Conservation (phyloP, 2,329 filamentous ascomycete species). For the Rasamsonia emersonii region DNA sequence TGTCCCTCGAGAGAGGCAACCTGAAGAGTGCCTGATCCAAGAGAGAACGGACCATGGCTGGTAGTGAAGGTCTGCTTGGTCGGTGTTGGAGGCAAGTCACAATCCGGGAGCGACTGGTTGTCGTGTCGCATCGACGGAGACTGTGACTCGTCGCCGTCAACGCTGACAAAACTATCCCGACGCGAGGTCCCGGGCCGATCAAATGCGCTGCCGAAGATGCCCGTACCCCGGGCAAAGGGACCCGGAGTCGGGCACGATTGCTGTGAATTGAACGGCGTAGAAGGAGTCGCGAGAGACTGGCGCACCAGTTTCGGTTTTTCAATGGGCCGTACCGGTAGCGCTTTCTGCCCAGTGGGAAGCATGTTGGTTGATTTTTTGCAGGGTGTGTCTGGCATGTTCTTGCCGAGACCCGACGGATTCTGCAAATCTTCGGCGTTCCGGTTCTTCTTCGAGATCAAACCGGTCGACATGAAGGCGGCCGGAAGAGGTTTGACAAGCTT, state of each 20-base stretch:
- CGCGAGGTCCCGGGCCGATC: slow-evolving; percentile 42
- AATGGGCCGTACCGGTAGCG: slow-evolving; percentile 50
- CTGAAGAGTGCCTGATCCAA: neutral
- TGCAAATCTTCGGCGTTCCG: slow-evolving; percentile 63
- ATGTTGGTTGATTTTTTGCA: slow-evolving; percentile 76
- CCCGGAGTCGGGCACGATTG: slow-evolving; percentile 54
- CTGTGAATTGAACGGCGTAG: slow-evolving; percentile 67
- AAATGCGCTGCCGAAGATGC: slow-evolving; percentile 53
- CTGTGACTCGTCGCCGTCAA: slow-evolving; percentile 67
- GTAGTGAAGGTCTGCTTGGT: slow-evolving; percentile 54
- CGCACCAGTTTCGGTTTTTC: slow-evolving; percentile 55
- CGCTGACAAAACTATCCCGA: slow-evolving; percentile 66
- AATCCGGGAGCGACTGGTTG: slow-evolving; percentile 52
- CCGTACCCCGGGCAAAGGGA: slow-evolving; percentile 57
- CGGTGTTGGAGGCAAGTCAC: slow-evolving; percentile 82
- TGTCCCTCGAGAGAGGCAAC: slow-evolving; percentile 25
- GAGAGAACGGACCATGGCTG: neutral
- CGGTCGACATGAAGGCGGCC: slow-evolving; percentile 87
- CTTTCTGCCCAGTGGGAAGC: slow-evolving; percentile 54
- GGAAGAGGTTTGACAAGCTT: slow-evolving; percentile 68
- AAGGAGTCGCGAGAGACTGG: slow-evolving; percentile 69
- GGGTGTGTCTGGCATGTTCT: slow-evolving; percentile 84
- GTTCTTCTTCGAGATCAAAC: slow-evolving; percentile 90
- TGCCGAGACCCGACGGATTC: slow-evolving; percentile 43
- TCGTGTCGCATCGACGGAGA: slow-evolving; percentile 49